These are phyloP conservation scores for Primulina tabacum DNA, from an alignment of 257 asterid genomes.

Conservation along the genomic window DNA sequence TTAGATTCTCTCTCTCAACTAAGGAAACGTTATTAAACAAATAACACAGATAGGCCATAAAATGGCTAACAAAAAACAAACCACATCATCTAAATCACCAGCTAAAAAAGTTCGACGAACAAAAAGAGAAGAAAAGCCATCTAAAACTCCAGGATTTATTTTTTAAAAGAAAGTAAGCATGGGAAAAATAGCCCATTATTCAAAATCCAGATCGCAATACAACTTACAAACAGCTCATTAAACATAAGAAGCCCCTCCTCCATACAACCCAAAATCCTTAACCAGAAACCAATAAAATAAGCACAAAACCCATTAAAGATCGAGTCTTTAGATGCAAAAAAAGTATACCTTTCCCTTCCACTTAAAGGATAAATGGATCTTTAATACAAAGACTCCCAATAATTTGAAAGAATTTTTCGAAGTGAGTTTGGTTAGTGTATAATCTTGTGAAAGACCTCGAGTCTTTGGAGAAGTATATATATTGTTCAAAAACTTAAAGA, in stretches of 20 bases:
- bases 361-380: slow-evolving; percentile 5
- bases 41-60: slow-evolving; percentile 1
- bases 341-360: slow-evolving; percentile 43
- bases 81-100: slow-evolving; percentile 30
- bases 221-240: neutral
- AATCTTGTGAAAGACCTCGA: slow-evolving; percentile 22
- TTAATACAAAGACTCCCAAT: slow-evolving; percentile 14
- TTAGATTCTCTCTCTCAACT: slow-evolving; percentile 19
- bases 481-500: slow-evolving; percentile 13
- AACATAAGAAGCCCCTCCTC: neutral
- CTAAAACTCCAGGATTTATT: neutral
- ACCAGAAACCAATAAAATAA: neutral
- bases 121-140: neutral
- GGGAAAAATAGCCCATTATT: neutral
- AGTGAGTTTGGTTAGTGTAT: slow-evolving; percentile 10
- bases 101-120: neutral
- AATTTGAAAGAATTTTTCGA: slow-evolving; percentile 10
- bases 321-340: slow-evolving; percentile 5
- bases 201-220: slow-evolving; percentile 25
- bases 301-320: neutral
- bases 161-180: neutral
- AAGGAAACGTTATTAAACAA: slow-evolving; percentile 18
- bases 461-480: slow-evolving; percentile 39
- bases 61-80: slow-evolving; percentile 13
- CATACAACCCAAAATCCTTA: neutral